phyloP scores from a whole-genome alignment of 1,284 basidiomycete genomes.

The Ustilago hordei region DNA sequence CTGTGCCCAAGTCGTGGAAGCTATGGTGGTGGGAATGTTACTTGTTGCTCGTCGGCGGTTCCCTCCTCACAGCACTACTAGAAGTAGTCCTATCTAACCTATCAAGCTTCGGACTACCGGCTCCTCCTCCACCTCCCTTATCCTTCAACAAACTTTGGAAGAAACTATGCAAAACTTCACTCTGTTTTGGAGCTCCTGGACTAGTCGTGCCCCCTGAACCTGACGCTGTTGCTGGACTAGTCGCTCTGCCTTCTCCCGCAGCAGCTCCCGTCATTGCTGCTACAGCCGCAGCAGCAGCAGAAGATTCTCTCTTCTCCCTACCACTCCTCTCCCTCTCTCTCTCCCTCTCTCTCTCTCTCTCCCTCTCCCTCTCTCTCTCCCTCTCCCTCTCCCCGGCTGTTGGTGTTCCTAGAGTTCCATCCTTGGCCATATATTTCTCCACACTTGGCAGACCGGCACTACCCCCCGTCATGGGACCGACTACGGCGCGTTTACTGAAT shows the following conservation, averaged over 20 bases:
- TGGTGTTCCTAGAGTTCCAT: background rate
- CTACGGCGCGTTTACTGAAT: constrained; percentile 43
- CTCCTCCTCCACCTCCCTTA: constrained; percentile 21
- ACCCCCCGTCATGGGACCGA: constrained; percentile 56
- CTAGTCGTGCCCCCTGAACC: constrained; percentile 16
- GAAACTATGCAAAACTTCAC: constrained; percentile 64
- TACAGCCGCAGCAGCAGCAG: constrained; percentile 26
- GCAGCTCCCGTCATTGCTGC: constrained; percentile 28
- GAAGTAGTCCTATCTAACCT: constrained; percentile 7
- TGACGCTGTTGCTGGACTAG: constrained; percentile 29
- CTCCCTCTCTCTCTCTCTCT: background rate
- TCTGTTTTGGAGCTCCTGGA: constrained; percentile 55
- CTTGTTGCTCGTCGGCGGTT: background rate
- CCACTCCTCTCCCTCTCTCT: no score
- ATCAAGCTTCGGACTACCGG: constrained; percentile 33
- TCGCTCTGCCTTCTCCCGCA: constrained; percentile 22
- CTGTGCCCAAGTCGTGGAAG: background rate
- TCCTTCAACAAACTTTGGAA: constrained; percentile 61
- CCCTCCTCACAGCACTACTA: background rate
- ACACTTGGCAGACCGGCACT: constrained; percentile 48
- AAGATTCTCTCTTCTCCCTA: constrained; percentile 24
- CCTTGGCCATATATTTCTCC: constrained; percentile 37
- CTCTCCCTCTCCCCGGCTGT: background rate
- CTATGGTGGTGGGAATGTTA: background rate
- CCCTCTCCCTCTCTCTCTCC: background rate